Percentiles rank a stretch among this genome's conserved stretches.
Conservation (phyloP, 2,329 filamentous ascomycete genomes). For the Pestalotiopsis sp. region DNA sequence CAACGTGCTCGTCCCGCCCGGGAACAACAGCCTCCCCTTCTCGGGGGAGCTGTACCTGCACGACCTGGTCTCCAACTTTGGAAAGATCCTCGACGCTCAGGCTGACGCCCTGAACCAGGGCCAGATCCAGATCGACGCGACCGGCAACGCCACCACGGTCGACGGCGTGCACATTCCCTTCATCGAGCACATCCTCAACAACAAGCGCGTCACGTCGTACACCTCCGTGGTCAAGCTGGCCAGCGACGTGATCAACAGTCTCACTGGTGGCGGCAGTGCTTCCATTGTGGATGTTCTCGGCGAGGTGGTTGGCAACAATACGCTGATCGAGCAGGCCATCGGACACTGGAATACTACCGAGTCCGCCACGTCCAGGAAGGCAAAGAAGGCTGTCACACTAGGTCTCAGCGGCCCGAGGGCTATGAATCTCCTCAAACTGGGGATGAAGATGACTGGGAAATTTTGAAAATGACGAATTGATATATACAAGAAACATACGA, state of each 20-base stretch:
- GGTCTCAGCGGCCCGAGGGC: conserved; percentile 24
- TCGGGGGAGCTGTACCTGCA: conserved; percentile 45
- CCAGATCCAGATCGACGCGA: conserved; percentile 42
- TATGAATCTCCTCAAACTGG: conserved; percentile 31
- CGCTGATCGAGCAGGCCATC: conserved; percentile 39
- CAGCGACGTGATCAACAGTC: conserved; percentile 39
- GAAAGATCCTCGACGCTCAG: conserved; percentile 41
- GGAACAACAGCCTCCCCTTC: conserved; percentile 45
- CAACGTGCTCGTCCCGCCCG: conserved; percentile 42
- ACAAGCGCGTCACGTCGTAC: conserved; percentile 36
- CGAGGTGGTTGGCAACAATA: conserved; percentile 42
- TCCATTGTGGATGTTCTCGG: conserved; percentile 38
- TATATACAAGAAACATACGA: not conserved
- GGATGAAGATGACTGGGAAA: conserved; percentile 30
- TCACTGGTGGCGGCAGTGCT: conserved; percentile 26
- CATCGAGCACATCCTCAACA: conserved; percentile 46
- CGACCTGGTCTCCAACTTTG: conserved; percentile 43
- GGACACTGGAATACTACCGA: conserved; percentile 35
- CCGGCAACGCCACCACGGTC: conserved; percentile 43
- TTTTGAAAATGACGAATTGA: conserved; percentile 17
- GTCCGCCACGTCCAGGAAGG: conserved; percentile 13
- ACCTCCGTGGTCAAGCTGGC: conserved; percentile 42
- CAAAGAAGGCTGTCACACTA: conserved; percentile 20
- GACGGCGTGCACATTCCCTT: conserved; percentile 47
- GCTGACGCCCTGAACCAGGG: conserved; percentile 38